Evolutionary conservation across 345 rosid genomes (phyloP).

Genomic region (Eucalyptus urophylla): DNA sequence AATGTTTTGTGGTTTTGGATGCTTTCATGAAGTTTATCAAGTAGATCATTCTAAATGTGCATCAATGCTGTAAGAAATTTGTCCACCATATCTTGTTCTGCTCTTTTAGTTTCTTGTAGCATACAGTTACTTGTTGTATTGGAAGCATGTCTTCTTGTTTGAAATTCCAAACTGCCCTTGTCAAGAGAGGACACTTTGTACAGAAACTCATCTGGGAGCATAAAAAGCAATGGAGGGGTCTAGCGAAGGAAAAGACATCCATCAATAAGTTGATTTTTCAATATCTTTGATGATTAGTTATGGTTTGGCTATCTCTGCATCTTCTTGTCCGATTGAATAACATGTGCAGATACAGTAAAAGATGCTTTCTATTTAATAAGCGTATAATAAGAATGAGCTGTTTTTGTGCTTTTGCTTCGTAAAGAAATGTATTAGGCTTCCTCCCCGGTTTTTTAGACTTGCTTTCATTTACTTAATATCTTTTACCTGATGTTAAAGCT

Average conservation of each 20-base stretch:
- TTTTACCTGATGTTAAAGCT: too few relatives aligned
- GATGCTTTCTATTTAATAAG: neutral
- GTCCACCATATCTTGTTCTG: neutral
- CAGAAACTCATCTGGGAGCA: neutral
- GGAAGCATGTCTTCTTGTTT: neutral
- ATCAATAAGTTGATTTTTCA: neutral
- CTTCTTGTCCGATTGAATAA: neutral
- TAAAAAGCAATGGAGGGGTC: neutral
- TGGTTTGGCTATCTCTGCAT: neutral
- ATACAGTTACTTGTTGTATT: neutral
- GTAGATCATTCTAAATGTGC: neutral
- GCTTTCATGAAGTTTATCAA: neutral
- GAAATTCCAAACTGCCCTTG: neutral
- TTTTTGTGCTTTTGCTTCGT: too few relatives aligned
- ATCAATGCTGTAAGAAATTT: neutral
- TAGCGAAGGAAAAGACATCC: neutral
- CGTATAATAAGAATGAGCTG: too few relatives aligned
- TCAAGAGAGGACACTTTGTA: neutral
- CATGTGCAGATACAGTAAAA: neutral
- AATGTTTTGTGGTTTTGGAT: neutral
- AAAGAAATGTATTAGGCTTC: too few relatives aligned
- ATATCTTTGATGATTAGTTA: neutral
- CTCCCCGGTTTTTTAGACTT: too few relatives aligned
- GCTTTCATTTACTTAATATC: too few relatives aligned
- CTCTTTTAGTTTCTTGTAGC: neutral